These are phyloP conservation scores for Coniosporium tulheliwenetii DNA, from an alignment of 2,329 filamentous ascomycete genomes.

Conservation along the genomic window DNA sequence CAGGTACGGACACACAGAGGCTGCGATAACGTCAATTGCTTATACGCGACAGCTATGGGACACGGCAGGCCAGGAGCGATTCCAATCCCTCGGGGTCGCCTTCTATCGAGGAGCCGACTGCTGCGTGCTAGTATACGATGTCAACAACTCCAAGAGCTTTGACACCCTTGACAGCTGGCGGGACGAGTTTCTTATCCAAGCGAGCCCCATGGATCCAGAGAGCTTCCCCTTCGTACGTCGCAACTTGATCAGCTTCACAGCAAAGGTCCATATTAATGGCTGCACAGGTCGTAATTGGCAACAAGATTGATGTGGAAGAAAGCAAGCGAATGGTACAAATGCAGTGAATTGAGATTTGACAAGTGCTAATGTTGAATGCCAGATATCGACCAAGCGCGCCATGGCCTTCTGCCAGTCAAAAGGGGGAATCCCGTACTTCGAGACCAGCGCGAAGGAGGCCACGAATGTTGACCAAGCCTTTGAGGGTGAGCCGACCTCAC, in stretches of 20 bases:
- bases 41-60: conserved; percentile 64
- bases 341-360: too few relatives aligned
- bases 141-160: conserved; percentile 99
- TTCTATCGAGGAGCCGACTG: conserved; percentile 97
- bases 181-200: conserved; percentile 96
- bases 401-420: conserved; percentile 97
- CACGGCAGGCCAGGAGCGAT: conserved; percentile 91
- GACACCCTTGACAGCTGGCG: conserved; percentile 97
- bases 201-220: conserved; percentile 87
- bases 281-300: conserved; percentile 73
- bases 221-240: conserved; percentile 85
- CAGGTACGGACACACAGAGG: conserved; percentile 43
- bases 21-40: background rate
- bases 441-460: conserved; percentile 97
- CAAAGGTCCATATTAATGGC: conserved; percentile 6
- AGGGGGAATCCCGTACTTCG: conserved; percentile 94
- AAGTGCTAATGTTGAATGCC: background rate
- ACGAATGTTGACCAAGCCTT: conserved; percentile 91
- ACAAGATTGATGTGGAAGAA: conserved; percentile 98
- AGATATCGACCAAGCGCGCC: conserved; percentile 90
- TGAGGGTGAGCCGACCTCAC: conserved; percentile 29
- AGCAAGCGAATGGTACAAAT: conserved; percentile 69
- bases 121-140: conserved; percentile 94
- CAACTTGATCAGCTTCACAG: background rate
- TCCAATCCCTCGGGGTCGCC: conserved; percentile 90